Evolutionary conservation across 345 rosid genomes (phyloP).

Genomic region (Camelina laxa): DNA sequence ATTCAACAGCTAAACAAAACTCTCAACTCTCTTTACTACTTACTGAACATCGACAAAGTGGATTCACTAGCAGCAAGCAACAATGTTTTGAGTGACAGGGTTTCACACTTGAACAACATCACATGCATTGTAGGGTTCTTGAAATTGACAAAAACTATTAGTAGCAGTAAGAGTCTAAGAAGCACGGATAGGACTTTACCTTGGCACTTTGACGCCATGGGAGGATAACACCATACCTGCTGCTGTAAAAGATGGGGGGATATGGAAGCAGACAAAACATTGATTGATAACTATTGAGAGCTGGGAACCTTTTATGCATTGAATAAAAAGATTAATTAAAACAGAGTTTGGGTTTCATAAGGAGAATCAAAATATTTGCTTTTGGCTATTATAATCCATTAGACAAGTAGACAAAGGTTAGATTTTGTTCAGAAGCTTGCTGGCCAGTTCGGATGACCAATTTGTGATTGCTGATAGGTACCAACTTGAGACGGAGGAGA

Average conservation of each 20-base stretch:
- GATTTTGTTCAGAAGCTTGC: constrained; percentile 71
- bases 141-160: constrained; percentile 10
- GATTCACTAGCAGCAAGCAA: constrained; percentile 23
- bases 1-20: constrained; percentile 14
- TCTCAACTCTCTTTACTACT: constrained; percentile 7
- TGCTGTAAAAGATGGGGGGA: not conserved
- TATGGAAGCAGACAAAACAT: constrained; percentile 11
- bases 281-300: constrained; percentile 1
- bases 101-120: constrained; percentile 15
- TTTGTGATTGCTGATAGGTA: constrained; percentile 86
- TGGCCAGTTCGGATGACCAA: constrained; percentile 93
- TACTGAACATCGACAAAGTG: not conserved
- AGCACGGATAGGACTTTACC: constrained; percentile 5
- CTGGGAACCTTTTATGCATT: constrained; percentile 38
- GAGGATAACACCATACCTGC: not conserved
- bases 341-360: constrained; percentile 45
- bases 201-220: not conserved
- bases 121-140: constrained; percentile 37
- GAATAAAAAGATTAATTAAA: constrained; percentile 17
- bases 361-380: constrained; percentile 38
- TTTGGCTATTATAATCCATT: constrained; percentile 54
- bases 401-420: constrained; percentile 47
- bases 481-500: constrained; percentile 79
- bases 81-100: constrained; percentile 12
- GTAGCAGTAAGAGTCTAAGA: not conserved